phyloP scores from a whole-genome alignment of 768 basidiomycete species.

The Boletellus emodensis region DNA sequence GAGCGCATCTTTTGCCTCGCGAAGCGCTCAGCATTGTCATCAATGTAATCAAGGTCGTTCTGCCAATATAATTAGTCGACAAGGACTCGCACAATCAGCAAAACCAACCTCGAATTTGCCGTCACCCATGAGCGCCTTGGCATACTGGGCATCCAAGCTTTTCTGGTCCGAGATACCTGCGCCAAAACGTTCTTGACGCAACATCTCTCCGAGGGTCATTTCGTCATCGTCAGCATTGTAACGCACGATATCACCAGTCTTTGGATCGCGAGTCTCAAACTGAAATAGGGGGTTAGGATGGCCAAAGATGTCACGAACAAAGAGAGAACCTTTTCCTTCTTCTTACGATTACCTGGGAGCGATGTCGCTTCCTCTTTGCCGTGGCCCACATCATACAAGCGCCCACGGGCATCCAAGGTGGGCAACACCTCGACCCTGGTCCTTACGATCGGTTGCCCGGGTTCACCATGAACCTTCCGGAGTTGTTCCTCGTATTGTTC shows the following conservation, averaged over 20 bases:
- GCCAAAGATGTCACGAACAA: background rate
- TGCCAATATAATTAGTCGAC: constrained; percentile 24
- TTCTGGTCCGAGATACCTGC: constrained; percentile 91
- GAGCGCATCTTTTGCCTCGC: constrained; percentile 93
- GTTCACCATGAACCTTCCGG: constrained; percentile 45
- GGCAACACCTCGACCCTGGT: constrained; percentile 82
- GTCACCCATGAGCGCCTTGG: constrained; percentile 82
- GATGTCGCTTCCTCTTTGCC: constrained; percentile 55
- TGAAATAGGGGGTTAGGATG: constrained; percentile 23
- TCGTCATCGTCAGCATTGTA: constrained; percentile 90
- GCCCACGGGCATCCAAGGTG: constrained; percentile 78
- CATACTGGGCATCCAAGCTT: constrained; percentile 86
- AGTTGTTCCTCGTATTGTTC: constrained; percentile 77
- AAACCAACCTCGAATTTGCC: constrained; percentile 73
- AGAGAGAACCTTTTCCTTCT: constrained; percentile 61
- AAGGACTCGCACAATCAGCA: background rate
- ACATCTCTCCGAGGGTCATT: constrained; percentile 82
- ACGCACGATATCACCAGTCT: constrained; percentile 85
- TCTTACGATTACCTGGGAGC: constrained; percentile 69
- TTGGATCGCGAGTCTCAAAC: constrained; percentile 87
- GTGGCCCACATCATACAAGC: constrained; percentile 86
- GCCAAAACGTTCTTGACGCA: constrained; percentile 88
- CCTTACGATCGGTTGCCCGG: constrained; percentile 37
- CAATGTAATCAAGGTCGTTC: constrained; percentile 92
- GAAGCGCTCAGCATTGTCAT: constrained; percentile 92